A percentile compares a stretch with the other conserved stretches of the same genome.
phyloP scores from a whole-genome alignment of 2,329 filamentous ascomycete species.

The Xylariaceae sp. region DNA sequence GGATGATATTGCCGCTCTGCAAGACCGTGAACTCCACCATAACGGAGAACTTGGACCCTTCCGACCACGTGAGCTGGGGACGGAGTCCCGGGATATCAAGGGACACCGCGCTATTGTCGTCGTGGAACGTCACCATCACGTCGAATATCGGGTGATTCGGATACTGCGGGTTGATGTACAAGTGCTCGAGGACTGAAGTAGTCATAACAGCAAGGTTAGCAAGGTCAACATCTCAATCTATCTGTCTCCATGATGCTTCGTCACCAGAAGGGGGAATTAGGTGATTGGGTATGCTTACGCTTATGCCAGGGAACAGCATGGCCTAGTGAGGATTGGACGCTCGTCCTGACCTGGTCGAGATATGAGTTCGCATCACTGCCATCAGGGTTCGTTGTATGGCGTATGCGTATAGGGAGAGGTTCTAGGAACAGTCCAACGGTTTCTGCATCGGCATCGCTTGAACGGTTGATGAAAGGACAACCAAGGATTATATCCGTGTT shows the following conservation, averaged over 20 bases:
- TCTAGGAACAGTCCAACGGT: slow-evolving; percentile 11
- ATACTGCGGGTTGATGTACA: no score
- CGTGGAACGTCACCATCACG: slow-evolving; percentile 15
- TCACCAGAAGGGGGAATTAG: no score
- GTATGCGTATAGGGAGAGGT: slow-evolving; percentile 5
- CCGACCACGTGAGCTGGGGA: not conserved
- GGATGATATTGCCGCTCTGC: not conserved
- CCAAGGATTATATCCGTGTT: slow-evolving; percentile 6
- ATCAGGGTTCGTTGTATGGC: no score
- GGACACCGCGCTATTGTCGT: not conserved
- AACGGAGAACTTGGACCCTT: slow-evolving; percentile 7
- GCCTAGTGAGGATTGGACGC: not conserved
- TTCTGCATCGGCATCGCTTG: not conserved
- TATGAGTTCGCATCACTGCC: no score
- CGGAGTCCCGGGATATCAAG: slow-evolving; percentile 8
- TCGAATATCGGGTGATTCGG: slow-evolving; percentile 11
- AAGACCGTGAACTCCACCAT: slow-evolving; percentile 4
- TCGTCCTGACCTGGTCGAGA: not conserved
- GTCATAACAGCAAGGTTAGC: no score
- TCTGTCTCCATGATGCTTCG: no score
- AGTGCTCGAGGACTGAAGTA: no score
- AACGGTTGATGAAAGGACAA: not conserved
- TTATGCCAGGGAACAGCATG: slow-evolving; percentile 8
- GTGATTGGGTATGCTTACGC: no score
- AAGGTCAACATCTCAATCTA: no score